Conservation (phyloP, 768 basidiomycete species). For the Boletus fagicola region DNA sequence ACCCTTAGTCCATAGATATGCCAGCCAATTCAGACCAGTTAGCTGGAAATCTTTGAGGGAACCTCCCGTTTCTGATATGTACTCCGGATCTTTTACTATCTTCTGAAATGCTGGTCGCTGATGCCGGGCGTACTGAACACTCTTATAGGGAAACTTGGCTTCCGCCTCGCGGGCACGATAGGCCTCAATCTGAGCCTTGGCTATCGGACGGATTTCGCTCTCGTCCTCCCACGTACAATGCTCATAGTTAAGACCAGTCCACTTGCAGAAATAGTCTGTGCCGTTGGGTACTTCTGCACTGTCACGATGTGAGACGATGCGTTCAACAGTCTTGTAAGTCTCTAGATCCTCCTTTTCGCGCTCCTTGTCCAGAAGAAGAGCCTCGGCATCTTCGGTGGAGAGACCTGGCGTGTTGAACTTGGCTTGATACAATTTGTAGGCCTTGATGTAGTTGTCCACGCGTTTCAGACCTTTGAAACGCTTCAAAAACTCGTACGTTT, state of each 20-base stretch:
- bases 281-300: conserved; percentile 44
- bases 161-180: conserved; percentile 76
- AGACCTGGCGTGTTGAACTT: conserved; percentile 63
- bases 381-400: conserved; percentile 85
- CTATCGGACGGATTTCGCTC: conserved; percentile 75
- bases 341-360: conserved; percentile 90
- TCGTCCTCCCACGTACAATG: conserved; percentile 94
- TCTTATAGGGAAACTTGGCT: conserved; percentile 84
- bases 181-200: conserved; percentile 73
- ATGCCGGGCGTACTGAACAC: conserved; percentile 59
- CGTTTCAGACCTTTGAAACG: conserved; percentile 94
- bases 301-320: conserved; percentile 80
- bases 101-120: conserved; percentile 78
- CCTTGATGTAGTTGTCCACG: conserved; percentile 98
- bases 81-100: conserved; percentile 85
- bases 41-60: conserved; percentile 96
- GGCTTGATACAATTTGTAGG: conserved; percentile 71
- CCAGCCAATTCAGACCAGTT: conserved; percentile 98
- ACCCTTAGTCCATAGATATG: conserved; percentile 91
- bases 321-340: conserved; percentile 86
- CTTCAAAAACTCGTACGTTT: conserved; percentile 94
- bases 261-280: conserved; percentile 95
- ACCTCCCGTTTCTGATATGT: conserved; percentile 75
- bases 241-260: conserved; percentile 89
- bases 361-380: conserved; percentile 85